Conservation (phyloP, 2,329 filamentous ascomycete species). For the Exophiala lecanii-corni region DNA sequence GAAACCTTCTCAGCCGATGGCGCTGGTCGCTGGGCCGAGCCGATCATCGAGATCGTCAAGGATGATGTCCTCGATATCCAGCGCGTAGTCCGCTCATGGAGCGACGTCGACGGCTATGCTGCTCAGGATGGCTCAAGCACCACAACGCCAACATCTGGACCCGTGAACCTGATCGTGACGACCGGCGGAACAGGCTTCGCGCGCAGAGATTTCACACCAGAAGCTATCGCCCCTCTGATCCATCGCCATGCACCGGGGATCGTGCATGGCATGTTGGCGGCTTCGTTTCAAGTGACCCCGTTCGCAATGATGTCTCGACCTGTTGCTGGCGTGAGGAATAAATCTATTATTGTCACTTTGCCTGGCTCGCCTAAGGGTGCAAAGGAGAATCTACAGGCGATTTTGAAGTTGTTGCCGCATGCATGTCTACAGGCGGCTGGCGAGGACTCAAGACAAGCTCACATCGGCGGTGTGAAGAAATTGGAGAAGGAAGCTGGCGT, state of each 20-base stretch:
- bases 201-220: conserved; percentile 76
- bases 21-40: conserved; percentile 65
- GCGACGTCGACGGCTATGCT: conserved; percentile 46
- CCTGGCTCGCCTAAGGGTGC: conserved; percentile 95
- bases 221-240: conserved; percentile 76
- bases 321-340: conserved; percentile 79
- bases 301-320: conserved; percentile 97
- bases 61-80: conserved; percentile 75
- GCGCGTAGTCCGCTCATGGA: conserved; percentile 64
- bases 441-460: conserved; percentile 71
- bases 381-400: conserved; percentile 82
- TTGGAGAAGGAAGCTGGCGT: conserved; percentile 80
- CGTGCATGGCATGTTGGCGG: conserved; percentile 87
- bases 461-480: conserved; percentile 75
- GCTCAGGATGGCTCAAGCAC: too few species aligned
- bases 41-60: conserved; percentile 68
- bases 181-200: conserved; percentile 95
- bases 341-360: conserved; percentile 77
- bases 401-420: conserved; percentile 87
- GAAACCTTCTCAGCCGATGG: conserved; percentile 65
- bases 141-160: conserved; percentile 32
- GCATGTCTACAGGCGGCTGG: conserved; percentile 89
- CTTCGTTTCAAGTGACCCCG: conserved; percentile 79
- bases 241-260: conserved; percentile 84
- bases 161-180: conserved; percentile 71